Conservation (phyloP, 352 stramenopile genomes). For the Globisporangium splendens region DNA sequence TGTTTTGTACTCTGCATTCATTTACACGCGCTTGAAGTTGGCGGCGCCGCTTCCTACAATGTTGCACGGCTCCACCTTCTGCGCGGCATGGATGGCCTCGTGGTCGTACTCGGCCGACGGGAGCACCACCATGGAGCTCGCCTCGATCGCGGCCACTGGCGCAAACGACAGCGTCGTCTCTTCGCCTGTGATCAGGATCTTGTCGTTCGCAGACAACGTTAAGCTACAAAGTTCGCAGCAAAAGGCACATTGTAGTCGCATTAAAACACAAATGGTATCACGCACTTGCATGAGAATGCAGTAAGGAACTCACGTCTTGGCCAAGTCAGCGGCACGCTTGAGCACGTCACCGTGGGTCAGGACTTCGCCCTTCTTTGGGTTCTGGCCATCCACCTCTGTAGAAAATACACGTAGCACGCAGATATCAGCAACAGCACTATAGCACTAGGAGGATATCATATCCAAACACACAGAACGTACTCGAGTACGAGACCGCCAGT, state of each 20-base stretch:
- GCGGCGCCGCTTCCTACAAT: constrained; percentile 69
- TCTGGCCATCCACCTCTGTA: constrained; percentile 67
- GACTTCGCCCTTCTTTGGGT: constrained; percentile 77
- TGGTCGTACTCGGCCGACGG: constrained; percentile 65
- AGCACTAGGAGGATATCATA: neutral
- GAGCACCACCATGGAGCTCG: constrained; percentile 77
- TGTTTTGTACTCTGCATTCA: too few species aligned
- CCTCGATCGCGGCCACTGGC: constrained; percentile 66
- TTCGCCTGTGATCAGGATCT: constrained; percentile 77
- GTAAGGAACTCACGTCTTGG: constrained; percentile 54
- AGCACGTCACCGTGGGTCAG: constrained; percentile 80
- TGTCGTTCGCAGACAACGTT: constrained; percentile 71
- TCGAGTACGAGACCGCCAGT: constrained; percentile 72
- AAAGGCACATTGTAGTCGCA: too few species aligned
- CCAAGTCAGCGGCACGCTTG: constrained; percentile 63
- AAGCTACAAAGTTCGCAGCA: constrained; percentile 29
- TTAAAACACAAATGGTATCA: too few species aligned
- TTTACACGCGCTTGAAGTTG: constrained; percentile 85
- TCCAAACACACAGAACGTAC: constrained; percentile 43
- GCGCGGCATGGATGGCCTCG: constrained; percentile 67
- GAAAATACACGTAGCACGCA: constrained; percentile 8
- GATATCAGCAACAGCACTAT: constrained; percentile 1
- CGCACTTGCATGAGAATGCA: neutral
- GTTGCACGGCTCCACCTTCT: constrained; percentile 75
- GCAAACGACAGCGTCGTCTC: constrained; percentile 61